Percentiles rank a stretch among this genome's conserved stretches.
Evolutionary conservation across 2,329 filamentous ascomycete genomes (phyloP).

Genomic region (Stagonosporopsis rhizophila): DNA sequence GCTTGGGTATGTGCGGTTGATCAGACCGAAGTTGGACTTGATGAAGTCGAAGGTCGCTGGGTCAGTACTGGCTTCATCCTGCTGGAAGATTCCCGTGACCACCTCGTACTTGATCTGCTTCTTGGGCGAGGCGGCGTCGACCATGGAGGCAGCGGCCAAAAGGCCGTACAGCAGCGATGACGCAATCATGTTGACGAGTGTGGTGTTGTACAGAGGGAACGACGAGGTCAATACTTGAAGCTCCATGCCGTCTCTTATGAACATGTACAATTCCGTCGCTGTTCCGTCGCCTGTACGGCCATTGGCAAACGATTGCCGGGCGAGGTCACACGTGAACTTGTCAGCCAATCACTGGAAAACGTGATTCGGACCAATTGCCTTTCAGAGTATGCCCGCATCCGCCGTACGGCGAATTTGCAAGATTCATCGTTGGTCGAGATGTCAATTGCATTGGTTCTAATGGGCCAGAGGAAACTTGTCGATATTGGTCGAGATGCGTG

Average conservation of each 20-base stretch:
- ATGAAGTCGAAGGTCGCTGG: conserved; percentile 59
- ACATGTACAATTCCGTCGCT: not conserved
- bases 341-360: conserved; percentile 36
- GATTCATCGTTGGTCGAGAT: conserved; percentile 7
- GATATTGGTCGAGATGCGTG: conserved; percentile 1
- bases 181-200: conserved; percentile 23
- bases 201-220: not conserved
- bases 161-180: conserved; percentile 27
- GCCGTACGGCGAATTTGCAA: conserved; percentile 7
- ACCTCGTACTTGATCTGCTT: conserved; percentile 66
- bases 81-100: conserved; percentile 68
- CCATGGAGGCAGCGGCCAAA: conserved; percentile 26
- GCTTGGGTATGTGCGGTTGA: conserved; percentile 67
- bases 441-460: not conserved
- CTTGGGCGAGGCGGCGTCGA: conserved; percentile 23
- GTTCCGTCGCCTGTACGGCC: not conserved
- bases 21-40: conserved; percentile 67
- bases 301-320: conserved; percentile 1
- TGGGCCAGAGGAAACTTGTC: not conserved
- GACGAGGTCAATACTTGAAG: not conserved
- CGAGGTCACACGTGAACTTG: conserved; percentile 2
- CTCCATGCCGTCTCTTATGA: conserved; percentile 18
- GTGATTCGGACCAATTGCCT: conserved; percentile 29
- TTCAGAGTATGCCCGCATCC: not conserved
- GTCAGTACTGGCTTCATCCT: conserved; percentile 66